A percentile compares a stretch with the other conserved stretches of the same genome.
Evolutionary conservation across 1,139 yeast species (phyloP).

Genomic region (Kodamaea derodonti): DNA sequence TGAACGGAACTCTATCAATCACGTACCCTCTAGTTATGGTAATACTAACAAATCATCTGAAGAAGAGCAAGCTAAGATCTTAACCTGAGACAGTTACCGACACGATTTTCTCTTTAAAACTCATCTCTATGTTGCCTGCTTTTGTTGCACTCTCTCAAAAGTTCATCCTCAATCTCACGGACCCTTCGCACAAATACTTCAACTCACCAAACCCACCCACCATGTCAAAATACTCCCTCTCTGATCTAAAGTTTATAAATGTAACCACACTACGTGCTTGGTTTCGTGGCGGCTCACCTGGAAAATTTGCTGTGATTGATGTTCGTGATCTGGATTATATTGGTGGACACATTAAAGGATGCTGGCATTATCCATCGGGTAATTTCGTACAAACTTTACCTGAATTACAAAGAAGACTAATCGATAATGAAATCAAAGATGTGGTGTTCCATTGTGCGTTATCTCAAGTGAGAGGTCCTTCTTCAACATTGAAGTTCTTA

Average conservation of each 20-base stretch:
- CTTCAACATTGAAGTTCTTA: constrained; percentile 67
- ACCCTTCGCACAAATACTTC: too few relatives aligned
- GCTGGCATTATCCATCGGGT: constrained; percentile 60
- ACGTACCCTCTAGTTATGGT: too few relatives aligned
- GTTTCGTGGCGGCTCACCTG: constrained; percentile 39
- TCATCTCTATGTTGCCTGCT: too few relatives aligned
- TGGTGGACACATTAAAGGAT: constrained; percentile 66
- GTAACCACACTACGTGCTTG: constrained; percentile 43
- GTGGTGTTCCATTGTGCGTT: constrained; percentile 88
- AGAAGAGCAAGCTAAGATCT: too few relatives aligned
- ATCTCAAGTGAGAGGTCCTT: constrained; percentile 88
- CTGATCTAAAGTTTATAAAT: constrained; percentile 34
- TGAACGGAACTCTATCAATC: too few relatives aligned
- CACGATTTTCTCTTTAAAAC: too few relatives aligned
- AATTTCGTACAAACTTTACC: constrained; percentile 41
- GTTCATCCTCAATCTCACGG: too few relatives aligned
- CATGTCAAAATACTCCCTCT: constrained; percentile 5
- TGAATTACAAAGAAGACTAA: constrained; percentile 36
- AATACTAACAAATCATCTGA: too few relatives aligned
- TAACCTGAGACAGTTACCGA: too few relatives aligned
- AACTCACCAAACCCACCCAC: too few relatives aligned
- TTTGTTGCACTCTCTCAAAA: too few relatives aligned
- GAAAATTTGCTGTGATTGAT: constrained; percentile 68
- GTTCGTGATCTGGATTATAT: constrained; percentile 77
- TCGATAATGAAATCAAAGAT: constrained; percentile 34